phyloP scores from a whole-genome alignment of 2,329 filamentous ascomycete genomes.

The Xylariales sp. region DNA sequence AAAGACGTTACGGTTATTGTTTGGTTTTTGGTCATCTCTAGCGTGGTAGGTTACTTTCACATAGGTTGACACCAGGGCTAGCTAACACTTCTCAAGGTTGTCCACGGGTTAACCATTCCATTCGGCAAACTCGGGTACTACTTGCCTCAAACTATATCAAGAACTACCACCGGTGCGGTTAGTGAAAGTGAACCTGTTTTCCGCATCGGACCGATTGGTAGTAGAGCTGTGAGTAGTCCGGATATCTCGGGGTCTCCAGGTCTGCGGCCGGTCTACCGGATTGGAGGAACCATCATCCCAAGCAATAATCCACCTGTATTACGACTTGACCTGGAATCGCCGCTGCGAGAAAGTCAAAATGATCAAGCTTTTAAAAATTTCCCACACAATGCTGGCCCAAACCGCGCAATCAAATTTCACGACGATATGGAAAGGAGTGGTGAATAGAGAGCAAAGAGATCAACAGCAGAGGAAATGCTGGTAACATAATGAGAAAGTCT shows the following conservation, averaged over 20 bases:
- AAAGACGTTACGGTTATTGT: conserved; percentile 70
- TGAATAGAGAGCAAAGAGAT: too few species aligned
- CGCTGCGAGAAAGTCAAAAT: too few species aligned
- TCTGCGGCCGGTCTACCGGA: conserved; percentile 25
- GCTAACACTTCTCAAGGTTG: too few species aligned
- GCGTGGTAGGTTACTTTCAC: conserved; percentile 71
- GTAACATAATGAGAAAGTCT: too few species aligned
- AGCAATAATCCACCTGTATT: too few species aligned
- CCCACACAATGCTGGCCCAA: too few species aligned
- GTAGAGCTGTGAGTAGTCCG: conserved; percentile 13
- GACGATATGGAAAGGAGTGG: too few species aligned
- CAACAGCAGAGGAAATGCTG: too few species aligned
- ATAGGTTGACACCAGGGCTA: too few species aligned
- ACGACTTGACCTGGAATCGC: too few species aligned
- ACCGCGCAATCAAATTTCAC: too few species aligned
- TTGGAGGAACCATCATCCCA: conserved; percentile 26
- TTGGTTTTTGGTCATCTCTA: conserved; percentile 83
- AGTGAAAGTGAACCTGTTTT: conserved; percentile 22
- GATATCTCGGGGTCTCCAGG: conserved; percentile 10
- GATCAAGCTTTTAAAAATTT: too few species aligned
- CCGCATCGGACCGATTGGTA: conserved; percentile 23
- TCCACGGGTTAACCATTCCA: conserved; percentile 80
- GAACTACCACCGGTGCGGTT: conserved; percentile 28
- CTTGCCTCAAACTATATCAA: conserved; percentile 59
- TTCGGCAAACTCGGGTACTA: conserved; percentile 63